Conservation (phyloP, 2,329 filamentous ascomycete genomes). For the Fonsecaea multimorphosa region DNA sequence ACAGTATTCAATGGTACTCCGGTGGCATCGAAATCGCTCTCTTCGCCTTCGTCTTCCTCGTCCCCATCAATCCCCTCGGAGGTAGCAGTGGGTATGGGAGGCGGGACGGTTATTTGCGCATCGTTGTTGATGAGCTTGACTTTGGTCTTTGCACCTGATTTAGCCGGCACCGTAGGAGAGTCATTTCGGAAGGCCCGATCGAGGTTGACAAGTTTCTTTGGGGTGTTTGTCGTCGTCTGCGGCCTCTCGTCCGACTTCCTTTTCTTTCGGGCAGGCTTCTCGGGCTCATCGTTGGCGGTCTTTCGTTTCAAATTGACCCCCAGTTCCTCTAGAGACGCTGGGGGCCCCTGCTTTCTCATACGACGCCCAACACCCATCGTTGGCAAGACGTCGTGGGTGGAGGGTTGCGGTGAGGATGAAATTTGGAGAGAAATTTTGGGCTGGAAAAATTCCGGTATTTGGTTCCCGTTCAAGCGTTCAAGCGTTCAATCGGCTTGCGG, state of each 20-base stretch:
- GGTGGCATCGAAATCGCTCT: conserved; percentile 49
- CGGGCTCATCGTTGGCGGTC: conserved; percentile 70
- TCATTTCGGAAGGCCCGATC: conserved; percentile 42
- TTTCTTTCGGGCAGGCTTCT: conserved; percentile 68
- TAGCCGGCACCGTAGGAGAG: conserved; percentile 41
- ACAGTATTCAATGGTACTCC: conserved; percentile 57
- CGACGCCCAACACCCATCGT: conserved; percentile 85
- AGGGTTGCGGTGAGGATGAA: not conserved
- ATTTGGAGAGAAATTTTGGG: conserved; percentile 14
- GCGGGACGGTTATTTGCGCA: conserved; percentile 39
- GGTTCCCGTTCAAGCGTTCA: not conserved
- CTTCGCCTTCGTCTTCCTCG: conserved; percentile 52
- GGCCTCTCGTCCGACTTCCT: conserved; percentile 57
- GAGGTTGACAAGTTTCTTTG: conserved; percentile 52
- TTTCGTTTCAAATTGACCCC: conserved; percentile 79
- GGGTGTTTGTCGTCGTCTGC: conserved; percentile 44
- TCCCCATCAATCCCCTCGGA: conserved; percentile 48
- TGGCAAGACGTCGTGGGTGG: not conserved
- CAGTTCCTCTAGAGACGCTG: conserved; percentile 77
- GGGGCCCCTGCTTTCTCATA: conserved; percentile 94
- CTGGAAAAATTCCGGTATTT: conserved; percentile 2
- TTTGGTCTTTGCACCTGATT: conserved; percentile 44
- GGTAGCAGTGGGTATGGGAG: conserved; percentile 41
- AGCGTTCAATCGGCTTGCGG: not conserved
- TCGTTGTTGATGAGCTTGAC: conserved; percentile 42